These are phyloP conservation scores for Chaetoscypha palmicola DNA, from an alignment of 2,329 filamentous ascomycete species.

Conservation along the genomic window DNA sequence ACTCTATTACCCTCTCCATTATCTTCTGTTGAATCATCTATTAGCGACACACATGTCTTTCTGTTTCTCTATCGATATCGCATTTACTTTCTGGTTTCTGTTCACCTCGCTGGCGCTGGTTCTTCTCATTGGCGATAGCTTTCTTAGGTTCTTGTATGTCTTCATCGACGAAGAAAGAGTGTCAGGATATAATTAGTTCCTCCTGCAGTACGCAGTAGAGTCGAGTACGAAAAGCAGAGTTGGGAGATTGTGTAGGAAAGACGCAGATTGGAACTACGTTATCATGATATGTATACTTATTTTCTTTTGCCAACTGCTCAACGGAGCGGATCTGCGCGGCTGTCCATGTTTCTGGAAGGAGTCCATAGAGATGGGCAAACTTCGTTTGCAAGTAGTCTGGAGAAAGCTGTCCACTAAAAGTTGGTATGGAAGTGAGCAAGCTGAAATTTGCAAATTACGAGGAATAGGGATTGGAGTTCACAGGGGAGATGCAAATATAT, in stretches of 20 bases:
- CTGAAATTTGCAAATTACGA: background rate
- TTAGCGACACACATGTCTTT: too few species aligned
- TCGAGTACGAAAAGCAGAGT: background rate
- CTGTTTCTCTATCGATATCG: too few species aligned
- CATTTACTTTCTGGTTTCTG: background rate
- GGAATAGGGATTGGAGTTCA: too few species aligned
- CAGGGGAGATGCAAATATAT: background rate
- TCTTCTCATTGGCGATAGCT: background rate
- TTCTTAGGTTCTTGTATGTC: background rate
- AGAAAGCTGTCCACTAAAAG: too few species aligned
- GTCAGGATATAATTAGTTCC: slow-evolving; percentile 3
- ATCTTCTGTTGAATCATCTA: background rate
- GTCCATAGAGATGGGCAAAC: too few species aligned
- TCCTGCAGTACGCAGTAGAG: background rate
- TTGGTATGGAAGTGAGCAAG: too few species aligned
- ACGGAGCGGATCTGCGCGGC: too few species aligned
- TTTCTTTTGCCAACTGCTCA: too few species aligned
- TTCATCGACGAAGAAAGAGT: background rate
- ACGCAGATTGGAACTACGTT: background rate
- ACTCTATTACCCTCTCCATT: background rate
- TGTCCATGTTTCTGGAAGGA: too few species aligned
- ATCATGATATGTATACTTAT: slow-evolving; percentile 1
- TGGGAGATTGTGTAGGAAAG: slow-evolving; percentile 4
- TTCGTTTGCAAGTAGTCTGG: background rate
- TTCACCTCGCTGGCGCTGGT: background rate